A percentile compares a stretch with the other conserved stretches of the same genome.
These are phyloP conservation scores for Solanum chacoense DNA, from an alignment of 305 asterid species.

Conservation along the genomic window DNA sequence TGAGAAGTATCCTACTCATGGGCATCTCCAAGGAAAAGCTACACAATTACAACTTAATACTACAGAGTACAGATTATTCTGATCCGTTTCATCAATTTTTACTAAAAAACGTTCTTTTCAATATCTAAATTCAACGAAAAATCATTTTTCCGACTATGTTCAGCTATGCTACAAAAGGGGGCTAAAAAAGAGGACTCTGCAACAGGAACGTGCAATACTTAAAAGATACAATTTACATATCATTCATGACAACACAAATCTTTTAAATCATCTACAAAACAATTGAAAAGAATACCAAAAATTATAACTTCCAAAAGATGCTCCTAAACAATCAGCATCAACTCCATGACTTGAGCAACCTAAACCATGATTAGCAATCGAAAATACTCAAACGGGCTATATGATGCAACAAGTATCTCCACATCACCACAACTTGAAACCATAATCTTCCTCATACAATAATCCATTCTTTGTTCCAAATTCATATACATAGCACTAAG, in stretches of 20 bases:
- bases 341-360: not conserved
- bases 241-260: not conserved
- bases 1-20: not conserved
- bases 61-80: not conserved
- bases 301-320: not conserved
- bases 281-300: not conserved
- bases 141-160: not conserved
- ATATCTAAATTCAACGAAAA: not conserved
- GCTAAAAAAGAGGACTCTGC: not conserved
- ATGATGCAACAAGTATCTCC: not conserved
- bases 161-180: not conserved
- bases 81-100: not conserved
- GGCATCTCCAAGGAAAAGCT: not conserved
- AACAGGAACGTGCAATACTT: not conserved
- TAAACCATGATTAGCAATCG: not conserved
- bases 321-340: not conserved
- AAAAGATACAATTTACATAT: not conserved
- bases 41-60: not conserved
- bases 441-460: not conserved
- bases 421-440: not conserved
- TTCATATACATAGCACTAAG: not conserved
- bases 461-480: not conserved
- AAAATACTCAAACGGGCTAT: not conserved
- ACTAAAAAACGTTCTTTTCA: not conserved
- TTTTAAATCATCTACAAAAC: not conserved